Base-by-base conservation (phyloP, 495 filamentous ascomycete genomes). In the Aspergillus biplanus region DNA sequence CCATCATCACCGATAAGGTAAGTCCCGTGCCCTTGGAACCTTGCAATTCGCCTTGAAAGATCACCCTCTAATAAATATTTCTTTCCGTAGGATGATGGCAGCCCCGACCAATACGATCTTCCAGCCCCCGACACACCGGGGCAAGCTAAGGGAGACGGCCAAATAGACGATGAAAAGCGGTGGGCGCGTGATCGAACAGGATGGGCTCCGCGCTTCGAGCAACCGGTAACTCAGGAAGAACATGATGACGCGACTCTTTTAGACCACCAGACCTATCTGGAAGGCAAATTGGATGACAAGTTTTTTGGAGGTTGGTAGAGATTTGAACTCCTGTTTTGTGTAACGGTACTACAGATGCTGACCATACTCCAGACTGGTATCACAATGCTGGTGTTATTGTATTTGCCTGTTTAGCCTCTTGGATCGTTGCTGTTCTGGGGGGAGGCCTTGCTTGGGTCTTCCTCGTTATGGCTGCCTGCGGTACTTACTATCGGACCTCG, bases 401-500 rank as follows among this genome's bases (percentile, higher is more conserved):
- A 48, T 97, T 99, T 69, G 92, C 95, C 31, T 97, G 92, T 68
- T 80, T 99, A 31, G 80, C 86, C 31, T 97, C 94, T 3, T 99
- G 94, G 93, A 76, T 97, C 5, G 78, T 97, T 46, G 95, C 93
- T 12, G 80, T 93, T 8, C 78, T 98, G 9, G 96, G 95, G 53
- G 94, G 94, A 62, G 95, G 95, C 34, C 80, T 99, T 5, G 93
- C 83, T 32, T 98, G 95, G 95, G 83, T 98, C 49, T 90, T 97
- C 67, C 80, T 97, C 63, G 82, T 98, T 58, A 96, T 97, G 92
- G 91, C 92, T 31, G 78, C 83, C 58, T 98, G 95, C 75, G 89
- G 87, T 59, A 97, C 96, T 27, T 98, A 98, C 79, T 99, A 99
- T 74, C 89, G 96, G 52, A 99, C 95, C 3, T 99, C 95, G 1